Evolutionary conservation across 768 basidiomycete genomes (phyloP).

Genomic region (Naganishia kalamii): DNA sequence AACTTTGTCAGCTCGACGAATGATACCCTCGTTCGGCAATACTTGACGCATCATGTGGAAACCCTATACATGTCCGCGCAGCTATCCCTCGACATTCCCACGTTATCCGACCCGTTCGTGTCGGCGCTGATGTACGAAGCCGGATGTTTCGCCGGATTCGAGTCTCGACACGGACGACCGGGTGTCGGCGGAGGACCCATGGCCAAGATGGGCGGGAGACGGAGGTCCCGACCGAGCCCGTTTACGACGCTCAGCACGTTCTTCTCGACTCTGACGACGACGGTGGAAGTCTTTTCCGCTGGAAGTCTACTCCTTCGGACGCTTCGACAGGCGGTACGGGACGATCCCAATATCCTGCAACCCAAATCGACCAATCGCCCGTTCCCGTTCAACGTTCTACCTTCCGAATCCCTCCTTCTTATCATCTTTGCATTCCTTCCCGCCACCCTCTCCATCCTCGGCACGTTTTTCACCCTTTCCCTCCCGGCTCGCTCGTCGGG

Average conservation of each 20-base stretch:
- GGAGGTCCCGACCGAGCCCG: not conserved
- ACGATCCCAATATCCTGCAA: not conserved
- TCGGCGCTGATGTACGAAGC: slow-evolving; percentile 31
- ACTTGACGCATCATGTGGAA: slow-evolving; percentile 29
- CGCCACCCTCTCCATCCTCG: slow-evolving; percentile 19
- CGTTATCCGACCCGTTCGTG: slow-evolving; percentile 26
- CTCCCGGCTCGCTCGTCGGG: not conserved
- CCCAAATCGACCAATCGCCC: not conserved
- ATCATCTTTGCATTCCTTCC: slow-evolving; percentile 26
- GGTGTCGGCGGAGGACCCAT: not conserved
- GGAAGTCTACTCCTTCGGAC: slow-evolving; percentile 9
- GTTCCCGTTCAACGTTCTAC: slow-evolving; percentile 33
- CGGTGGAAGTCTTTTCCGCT: slow-evolving; percentile 14
- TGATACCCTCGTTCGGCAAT: slow-evolving; percentile 21
- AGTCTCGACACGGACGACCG: not conserved
- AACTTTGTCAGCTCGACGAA: slow-evolving; percentile 17
- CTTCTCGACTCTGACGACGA: slow-evolving; percentile 15
- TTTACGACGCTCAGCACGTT: slow-evolving; percentile 18
- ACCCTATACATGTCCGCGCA: slow-evolving; percentile 28
- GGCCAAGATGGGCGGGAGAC: slow-evolving; percentile 11
- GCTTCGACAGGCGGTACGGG: slow-evolving; percentile 3
- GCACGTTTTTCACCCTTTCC: slow-evolving; percentile 18
- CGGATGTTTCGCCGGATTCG: slow-evolving; percentile 30
- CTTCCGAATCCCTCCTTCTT: slow-evolving; percentile 42
- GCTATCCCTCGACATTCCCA: slow-evolving; percentile 35